Percentiles rank a stretch among this genome's conserved stretches.
These are phyloP conservation scores for Mollisia scopiformis DNA, from an alignment of 2,329 filamentous ascomycete genomes.

Conservation along the genomic window DNA sequence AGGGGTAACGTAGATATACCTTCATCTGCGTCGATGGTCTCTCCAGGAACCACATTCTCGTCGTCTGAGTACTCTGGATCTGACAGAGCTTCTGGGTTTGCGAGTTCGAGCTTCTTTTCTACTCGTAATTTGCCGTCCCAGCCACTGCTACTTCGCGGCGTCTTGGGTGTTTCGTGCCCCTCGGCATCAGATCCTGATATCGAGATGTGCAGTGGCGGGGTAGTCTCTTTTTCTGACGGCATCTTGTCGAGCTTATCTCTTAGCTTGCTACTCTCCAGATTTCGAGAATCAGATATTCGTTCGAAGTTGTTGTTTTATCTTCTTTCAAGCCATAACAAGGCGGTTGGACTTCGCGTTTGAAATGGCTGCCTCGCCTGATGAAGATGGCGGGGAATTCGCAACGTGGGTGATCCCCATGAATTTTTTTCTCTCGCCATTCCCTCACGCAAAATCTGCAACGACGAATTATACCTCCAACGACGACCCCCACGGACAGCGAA, in stretches of 20 bases:
- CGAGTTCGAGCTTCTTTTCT: constrained; percentile 67
- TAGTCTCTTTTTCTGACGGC: constrained; percentile 28
- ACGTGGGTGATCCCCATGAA: not conserved
- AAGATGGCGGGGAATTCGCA: not conserved
- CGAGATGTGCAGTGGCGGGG: constrained; percentile 29
- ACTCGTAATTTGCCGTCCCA: constrained; percentile 86
- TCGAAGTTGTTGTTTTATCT: not conserved
- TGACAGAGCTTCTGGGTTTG: constrained; percentile 80
- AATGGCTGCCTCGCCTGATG: not conserved
- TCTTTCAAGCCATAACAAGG: constrained; percentile 18
- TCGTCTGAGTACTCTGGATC: constrained; percentile 86
- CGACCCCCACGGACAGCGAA: constrained; percentile 1
- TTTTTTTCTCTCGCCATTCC: not conserved
- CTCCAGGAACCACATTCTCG: constrained; percentile 68
- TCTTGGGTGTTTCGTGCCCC: constrained; percentile 31
- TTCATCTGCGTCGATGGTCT: constrained; percentile 82
- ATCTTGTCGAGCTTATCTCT: constrained; percentile 8
- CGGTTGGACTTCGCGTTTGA: not conserved
- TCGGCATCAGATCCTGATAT: constrained; percentile 29
- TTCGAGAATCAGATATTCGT: not conserved
- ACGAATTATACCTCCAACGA: not conserved
- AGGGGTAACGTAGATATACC: constrained; percentile 47
- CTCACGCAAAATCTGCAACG: not conserved
- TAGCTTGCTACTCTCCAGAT: not conserved
- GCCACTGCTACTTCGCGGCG: constrained; percentile 61